Conservation (phyloP, 305 asterid genomes). For the Fraxinus nigra region DNA sequence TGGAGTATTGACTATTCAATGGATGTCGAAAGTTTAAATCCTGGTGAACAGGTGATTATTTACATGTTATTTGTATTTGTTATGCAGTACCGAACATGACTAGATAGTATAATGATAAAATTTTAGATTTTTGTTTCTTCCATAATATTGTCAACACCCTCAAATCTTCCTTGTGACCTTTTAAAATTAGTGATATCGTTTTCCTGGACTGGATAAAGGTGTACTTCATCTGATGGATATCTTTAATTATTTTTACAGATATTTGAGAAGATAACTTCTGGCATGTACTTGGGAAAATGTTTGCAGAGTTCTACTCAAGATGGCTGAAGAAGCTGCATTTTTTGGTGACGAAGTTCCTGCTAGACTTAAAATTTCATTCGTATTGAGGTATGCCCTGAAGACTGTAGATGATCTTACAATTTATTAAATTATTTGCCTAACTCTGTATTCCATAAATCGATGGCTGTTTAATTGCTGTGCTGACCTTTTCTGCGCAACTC, state of each 20-base stretch:
- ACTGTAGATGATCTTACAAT: not conserved
- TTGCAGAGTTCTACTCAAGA: constrained; percentile 58
- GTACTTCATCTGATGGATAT: not conserved
- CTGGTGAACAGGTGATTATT: constrained; percentile 60
- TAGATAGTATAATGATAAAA: not conserved
- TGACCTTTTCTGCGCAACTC: not conserved
- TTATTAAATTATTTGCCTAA: not conserved
- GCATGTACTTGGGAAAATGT: constrained; percentile 88
- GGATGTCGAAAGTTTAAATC: constrained; percentile 76
- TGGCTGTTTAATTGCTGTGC: not conserved
- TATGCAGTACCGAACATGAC: not conserved
- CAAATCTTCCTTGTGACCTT: not conserved
- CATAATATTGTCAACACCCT: not conserved
- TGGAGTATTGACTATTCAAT: constrained; percentile 59
- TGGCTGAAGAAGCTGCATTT: constrained; percentile 75
- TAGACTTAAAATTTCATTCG: constrained; percentile 52
- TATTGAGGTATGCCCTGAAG: constrained; percentile 45
- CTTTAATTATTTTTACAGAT: constrained; percentile 34
- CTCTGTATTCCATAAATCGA: not conserved
- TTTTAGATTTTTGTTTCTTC: not conserved
- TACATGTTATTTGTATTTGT: not conserved
- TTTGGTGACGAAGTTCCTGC: constrained; percentile 75
- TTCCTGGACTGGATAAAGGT: not conserved
- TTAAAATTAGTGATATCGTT: no score
- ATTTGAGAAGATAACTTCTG: constrained; percentile 76